phyloP scores from a whole-genome alignment of 352 stramenopile species.

The Salisapilia sapeloensis region DNA sequence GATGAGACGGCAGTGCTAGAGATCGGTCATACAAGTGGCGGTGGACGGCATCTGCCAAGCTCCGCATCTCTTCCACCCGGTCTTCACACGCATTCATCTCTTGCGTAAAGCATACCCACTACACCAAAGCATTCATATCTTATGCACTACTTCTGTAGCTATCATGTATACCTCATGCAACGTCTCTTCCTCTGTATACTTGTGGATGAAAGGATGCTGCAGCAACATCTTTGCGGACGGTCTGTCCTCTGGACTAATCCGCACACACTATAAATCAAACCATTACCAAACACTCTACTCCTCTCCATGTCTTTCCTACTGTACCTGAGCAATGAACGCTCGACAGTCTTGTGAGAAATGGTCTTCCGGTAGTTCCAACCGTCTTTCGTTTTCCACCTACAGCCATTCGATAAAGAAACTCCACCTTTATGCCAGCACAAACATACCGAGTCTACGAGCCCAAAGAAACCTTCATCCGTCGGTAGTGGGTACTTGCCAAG shows the following conservation, averaged over 20 bases:
- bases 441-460: constrained; percentile 66
- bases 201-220: constrained; percentile 48
- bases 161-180: constrained; percentile 35
- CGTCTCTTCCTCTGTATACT: constrained; percentile 50
- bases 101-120: constrained; percentile 59
- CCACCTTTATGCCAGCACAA: background rate
- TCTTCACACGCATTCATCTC: constrained; percentile 39
- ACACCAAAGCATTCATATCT: background rate
- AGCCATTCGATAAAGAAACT: background rate
- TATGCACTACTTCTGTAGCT: background rate
- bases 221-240: constrained; percentile 46
- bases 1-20: constrained; percentile 54
- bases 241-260: constrained; percentile 40
- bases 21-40: constrained; percentile 60
- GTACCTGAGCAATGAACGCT: constrained; percentile 52
- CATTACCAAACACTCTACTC: background rate
- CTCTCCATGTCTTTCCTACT: too few species aligned
- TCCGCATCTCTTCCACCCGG: constrained; percentile 26
- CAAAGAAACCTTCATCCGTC: constrained; percentile 77
- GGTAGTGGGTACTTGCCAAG: constrained; percentile 71
- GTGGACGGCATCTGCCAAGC: constrained; percentile 58
- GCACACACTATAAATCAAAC: constrained; percentile 22
- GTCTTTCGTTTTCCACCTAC: constrained; percentile 67
- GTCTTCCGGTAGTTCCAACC: constrained; percentile 39
- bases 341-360: constrained; percentile 49